A percentile compares a stretch with the other conserved stretches of the same genome.
Evolutionary conservation across 768 basidiomycete genomes (phyloP).

Genomic region (Boletales sp.): DNA sequence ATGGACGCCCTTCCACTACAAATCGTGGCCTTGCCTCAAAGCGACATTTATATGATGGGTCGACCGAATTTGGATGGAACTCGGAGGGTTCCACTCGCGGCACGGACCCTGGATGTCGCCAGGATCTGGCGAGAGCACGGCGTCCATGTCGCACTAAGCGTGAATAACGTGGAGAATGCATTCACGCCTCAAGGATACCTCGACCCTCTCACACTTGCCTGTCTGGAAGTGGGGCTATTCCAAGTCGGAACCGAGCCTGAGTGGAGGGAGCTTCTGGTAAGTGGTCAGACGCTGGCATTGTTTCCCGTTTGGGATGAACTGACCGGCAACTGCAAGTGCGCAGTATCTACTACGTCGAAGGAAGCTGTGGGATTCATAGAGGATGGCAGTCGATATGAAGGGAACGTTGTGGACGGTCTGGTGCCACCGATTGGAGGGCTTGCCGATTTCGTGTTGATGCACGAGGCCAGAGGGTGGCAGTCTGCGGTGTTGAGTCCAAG

Average conservation of each 20-base stretch:
- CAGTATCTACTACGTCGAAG: conserved; percentile 53
- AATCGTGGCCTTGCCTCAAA: conserved; percentile 58
- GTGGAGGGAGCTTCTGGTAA: conserved; percentile 46
- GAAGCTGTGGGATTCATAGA: conserved; percentile 40
- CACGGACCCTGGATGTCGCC: conserved; percentile 55
- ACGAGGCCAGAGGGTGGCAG: conserved; percentile 42
- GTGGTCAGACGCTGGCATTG: conserved; percentile 11
- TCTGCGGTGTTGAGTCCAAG: conserved; percentile 48
- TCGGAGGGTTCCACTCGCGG: conserved; percentile 35
- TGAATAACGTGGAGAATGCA: conserved; percentile 65
- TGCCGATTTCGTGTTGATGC: conserved; percentile 60
- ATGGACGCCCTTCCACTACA: conserved; percentile 42
- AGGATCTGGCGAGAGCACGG: conserved; percentile 42
- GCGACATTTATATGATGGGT: conserved; percentile 69
- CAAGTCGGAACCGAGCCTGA: conserved; percentile 51
- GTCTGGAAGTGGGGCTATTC: conserved; percentile 57
- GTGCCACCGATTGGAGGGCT: conserved; percentile 38
- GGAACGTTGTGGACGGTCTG: conserved; percentile 19
- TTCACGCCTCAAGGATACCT: conserved; percentile 67
- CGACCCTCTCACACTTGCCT: conserved; percentile 58
- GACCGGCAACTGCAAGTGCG: conserved; percentile 33
- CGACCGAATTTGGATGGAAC: conserved; percentile 25
- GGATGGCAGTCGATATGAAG: neutral
- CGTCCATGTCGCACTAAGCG: conserved; percentile 50
- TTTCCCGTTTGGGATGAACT: neutral